Conservation (phyloP, 1,284 basidiomycete genomes). For the Pseudozyma thailandica region DNA sequence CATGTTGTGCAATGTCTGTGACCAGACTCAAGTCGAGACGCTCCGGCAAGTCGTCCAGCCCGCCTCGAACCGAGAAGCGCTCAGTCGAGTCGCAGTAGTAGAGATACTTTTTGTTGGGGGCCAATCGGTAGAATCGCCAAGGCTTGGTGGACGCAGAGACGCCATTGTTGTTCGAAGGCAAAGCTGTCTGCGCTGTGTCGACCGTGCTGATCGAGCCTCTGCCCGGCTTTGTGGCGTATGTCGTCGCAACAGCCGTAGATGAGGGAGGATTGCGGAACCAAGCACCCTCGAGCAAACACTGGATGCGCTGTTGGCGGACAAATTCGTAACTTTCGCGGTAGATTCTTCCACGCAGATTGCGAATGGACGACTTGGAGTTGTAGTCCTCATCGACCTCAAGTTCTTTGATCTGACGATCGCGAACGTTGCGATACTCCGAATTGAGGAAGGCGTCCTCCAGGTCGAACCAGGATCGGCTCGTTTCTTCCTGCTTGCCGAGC, state of each 20-base stretch:
- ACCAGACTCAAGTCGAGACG: constrained; percentile 69
- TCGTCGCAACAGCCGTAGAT: neutral
- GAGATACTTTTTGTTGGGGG: constrained; percentile 76
- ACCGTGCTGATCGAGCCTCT: constrained; percentile 34
- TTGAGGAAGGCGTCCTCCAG: constrained; percentile 86
- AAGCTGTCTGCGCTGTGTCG: constrained; percentile 17
- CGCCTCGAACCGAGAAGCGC: constrained; percentile 80
- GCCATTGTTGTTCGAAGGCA: constrained; percentile 7
- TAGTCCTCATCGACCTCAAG: constrained; percentile 88
- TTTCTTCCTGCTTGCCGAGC: constrained; percentile 76
- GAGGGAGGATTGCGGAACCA: constrained; percentile 79
- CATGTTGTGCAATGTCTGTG: constrained; percentile 43
- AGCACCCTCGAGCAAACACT: constrained; percentile 86
- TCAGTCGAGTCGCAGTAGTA: constrained; percentile 83
- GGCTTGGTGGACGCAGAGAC: constrained; percentile 13
- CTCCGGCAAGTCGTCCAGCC: constrained; percentile 86
- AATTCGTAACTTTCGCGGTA: constrained; percentile 93
- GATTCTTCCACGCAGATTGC: constrained; percentile 83
- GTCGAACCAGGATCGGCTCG: constrained; percentile 78
- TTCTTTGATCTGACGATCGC: constrained; percentile 93
- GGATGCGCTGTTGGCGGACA: constrained; percentile 87
- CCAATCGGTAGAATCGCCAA: constrained; percentile 69
- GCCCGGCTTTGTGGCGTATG: constrained; percentile 7
- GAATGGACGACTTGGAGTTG: constrained; percentile 52
- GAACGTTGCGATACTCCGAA: constrained; percentile 84